Percentiles rank a stretch among this genome's conserved stretches.
Conservation (phyloP, 1,284 basidiomycete species). For the Ustilago crameri region DNA sequence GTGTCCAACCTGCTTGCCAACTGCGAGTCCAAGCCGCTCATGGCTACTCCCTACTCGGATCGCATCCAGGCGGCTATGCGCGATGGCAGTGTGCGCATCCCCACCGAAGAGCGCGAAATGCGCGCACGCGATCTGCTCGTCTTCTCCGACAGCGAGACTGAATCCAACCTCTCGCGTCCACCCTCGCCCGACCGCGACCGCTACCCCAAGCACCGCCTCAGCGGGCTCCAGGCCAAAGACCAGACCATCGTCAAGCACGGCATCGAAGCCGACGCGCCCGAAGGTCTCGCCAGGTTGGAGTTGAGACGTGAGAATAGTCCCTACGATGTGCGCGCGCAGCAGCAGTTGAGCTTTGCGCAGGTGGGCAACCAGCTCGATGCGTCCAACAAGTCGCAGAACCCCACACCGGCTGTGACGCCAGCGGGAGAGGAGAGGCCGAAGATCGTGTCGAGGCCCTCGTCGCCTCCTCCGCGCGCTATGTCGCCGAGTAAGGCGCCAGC, state of each 20-base stretch:
- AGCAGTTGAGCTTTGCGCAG: conserved; percentile 25
- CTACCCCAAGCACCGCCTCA: conserved; percentile 59
- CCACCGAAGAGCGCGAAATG: conserved; percentile 53
- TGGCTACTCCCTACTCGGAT: conserved; percentile 47
- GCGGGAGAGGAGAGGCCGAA: conserved; percentile 7
- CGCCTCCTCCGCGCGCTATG: conserved; percentile 57
- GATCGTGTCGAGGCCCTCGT: conserved; percentile 34
- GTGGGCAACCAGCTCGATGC: conserved; percentile 21
- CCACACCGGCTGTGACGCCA: too few relatives aligned
- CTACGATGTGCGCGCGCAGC: conserved; percentile 42
- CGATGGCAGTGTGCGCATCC: conserved; percentile 39
- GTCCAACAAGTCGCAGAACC: too few relatives aligned
- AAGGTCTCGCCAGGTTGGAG: conserved; percentile 41
- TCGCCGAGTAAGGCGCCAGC: conserved; percentile 50
- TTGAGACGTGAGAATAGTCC: conserved; percentile 57
- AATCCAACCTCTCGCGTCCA: conserved; percentile 61
- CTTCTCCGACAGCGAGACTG: conserved; percentile 59
- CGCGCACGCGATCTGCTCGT: conserved; percentile 54
- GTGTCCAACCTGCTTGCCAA: conserved; percentile 28
- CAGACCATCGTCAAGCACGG: conserved; percentile 57
- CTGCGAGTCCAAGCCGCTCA: conserved; percentile 49
- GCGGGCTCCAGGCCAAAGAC: conserved; percentile 60
- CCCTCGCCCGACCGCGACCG: conserved; percentile 56
- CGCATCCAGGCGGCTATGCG: conserved; percentile 49
- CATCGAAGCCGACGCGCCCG: conserved; percentile 21